Evolutionary conservation across 208 protist genomes (phyloP), one percentile per base, ranked within the genome.

Genomic region (Wallacemonas rigidus): DNA sequence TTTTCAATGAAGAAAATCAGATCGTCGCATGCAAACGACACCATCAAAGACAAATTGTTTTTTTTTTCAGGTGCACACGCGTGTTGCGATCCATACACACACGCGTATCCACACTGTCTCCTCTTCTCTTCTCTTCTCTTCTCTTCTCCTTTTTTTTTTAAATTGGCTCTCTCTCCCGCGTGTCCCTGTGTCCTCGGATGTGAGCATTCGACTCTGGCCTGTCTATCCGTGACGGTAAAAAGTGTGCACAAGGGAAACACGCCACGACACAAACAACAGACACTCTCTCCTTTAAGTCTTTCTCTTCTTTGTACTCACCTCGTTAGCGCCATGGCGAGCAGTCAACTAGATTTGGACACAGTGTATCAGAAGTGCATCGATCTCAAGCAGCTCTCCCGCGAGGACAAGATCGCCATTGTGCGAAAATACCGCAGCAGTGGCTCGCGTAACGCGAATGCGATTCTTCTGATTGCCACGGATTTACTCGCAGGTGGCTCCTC

Each of bases 391-490:
- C 81, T 93, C 35, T 89, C 88, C 6, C 75, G 83, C 36, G 47
- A 83, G 55, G 67, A 91, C 60, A 93, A 93, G 75, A 77, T 89
- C 12, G 75, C 79, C 47, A 71, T 92, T 2, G 44, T 95, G 14
- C 86, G 86, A 58, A 71, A 75, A 53, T 82, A 85, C 69, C 86
- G 88, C 65, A 74, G 78, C 26, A 77, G 69, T 35, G 69, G 75
- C 14, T 71, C 85, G 1, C 86, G 81, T 63, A 89, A 88, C 56
- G 76, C 91, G 1, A 90, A 86, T 67, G 77, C 88, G 51, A 82
- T 93, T 57, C 77, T 91, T 54, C 85, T 93, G 41, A 63, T 95
- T 57, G 86, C 83, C 7, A 91, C 85, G 1, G 88, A 96, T 76
- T 72, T 94, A 40, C 80, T 96, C 39, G 87, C 85, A 15, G 80